These are phyloP conservation scores for Dactylellina leptospora DNA, from an alignment of 2,329 filamentous ascomycete species.

Conservation along the genomic window DNA sequence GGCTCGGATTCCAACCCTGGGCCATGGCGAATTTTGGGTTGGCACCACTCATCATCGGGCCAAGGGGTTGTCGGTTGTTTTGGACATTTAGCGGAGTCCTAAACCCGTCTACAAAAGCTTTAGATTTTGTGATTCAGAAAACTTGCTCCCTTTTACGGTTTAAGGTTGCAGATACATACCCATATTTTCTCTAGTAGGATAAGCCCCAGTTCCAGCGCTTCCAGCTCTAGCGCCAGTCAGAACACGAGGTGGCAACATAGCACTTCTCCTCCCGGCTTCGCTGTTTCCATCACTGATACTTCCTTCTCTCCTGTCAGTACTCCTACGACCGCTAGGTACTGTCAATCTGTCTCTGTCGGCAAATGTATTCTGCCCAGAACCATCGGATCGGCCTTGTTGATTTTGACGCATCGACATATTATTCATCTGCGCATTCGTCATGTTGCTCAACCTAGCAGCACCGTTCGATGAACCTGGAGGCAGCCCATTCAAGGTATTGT, in stretches of 20 bases:
- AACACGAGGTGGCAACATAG: constrained; percentile 5
- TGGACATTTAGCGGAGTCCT: constrained; percentile 7
- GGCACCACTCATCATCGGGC: neutral
- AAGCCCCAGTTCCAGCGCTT: neutral
- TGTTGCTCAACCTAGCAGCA: constrained; percentile 2
- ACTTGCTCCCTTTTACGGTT: no score
- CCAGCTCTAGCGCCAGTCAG: constrained; percentile 23
- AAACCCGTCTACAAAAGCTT: neutral
- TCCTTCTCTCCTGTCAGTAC: constrained; percentile 19
- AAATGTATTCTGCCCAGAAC: neutral
- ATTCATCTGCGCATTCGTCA: neutral
- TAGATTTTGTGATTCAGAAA: no score
- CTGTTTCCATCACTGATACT: constrained; percentile 40
- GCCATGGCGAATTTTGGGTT: neutral
- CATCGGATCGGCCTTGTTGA: constrained; percentile 2
- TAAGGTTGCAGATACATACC: no score
- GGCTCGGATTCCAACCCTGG: constrained; percentile 8
- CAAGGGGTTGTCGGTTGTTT: constrained; percentile 18
- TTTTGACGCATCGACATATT: neutral
- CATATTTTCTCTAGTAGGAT: constrained; percentile 15
- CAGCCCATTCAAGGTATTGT: neutral
- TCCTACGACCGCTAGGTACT: constrained; percentile 12
- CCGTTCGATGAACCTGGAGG: constrained; percentile 21
- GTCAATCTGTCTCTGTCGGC: constrained; percentile 26
- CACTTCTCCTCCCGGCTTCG: constrained; percentile 17